Evolutionary conservation across 2,329 filamentous ascomycete genomes (phyloP).

Genomic region (Pyricularia grisea): DNA sequence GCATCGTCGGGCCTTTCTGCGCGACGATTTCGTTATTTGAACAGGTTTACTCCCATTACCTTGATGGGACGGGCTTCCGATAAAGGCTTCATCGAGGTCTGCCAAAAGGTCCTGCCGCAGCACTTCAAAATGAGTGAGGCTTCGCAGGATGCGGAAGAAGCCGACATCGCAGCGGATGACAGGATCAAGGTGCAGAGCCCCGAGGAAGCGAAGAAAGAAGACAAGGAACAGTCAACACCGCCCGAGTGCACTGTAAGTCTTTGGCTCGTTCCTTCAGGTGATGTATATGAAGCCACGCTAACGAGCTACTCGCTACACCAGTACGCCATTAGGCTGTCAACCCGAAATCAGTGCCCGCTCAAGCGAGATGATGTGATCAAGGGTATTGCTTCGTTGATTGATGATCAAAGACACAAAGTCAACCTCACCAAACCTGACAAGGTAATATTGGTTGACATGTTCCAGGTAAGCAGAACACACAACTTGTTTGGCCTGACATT

Average conservation of each 20-base stretch:
- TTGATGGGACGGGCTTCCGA: conserved; percentile 56
- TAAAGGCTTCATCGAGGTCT: conserved; percentile 57
- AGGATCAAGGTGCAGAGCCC: not conserved
- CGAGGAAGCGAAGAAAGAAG: conserved; percentile 10
- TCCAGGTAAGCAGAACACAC: conserved; percentile 47
- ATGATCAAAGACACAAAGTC: conserved; percentile 57
- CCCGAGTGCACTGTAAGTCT: conserved; percentile 28
- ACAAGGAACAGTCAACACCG: conserved; percentile 3
- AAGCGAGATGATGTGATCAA: conserved; percentile 63
- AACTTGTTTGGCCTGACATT: not conserved
- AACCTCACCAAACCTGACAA: conserved; percentile 70
- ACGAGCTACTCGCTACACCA: not conserved
- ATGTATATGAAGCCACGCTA: conserved; percentile 5
- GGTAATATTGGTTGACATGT: conserved; percentile 71
- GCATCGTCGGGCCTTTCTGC: conserved; percentile 28
- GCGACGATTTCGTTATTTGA: conserved; percentile 44
- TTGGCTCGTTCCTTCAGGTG: not conserved
- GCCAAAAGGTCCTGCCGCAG: conserved; percentile 49
- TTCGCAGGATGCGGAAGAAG: not conserved
- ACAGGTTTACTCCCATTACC: conserved; percentile 44
- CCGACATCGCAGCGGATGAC: not conserved
- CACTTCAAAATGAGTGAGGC: conserved; percentile 44
- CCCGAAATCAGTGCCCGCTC: conserved; percentile 63
- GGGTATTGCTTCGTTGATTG: conserved; percentile 56
- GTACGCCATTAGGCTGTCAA: conserved; percentile 78